Percentiles rank a stretch among this genome's conserved stretches.
Conservation (phyloP, 23 red algal genomes). For the Gracilaria caudata region DNA sequence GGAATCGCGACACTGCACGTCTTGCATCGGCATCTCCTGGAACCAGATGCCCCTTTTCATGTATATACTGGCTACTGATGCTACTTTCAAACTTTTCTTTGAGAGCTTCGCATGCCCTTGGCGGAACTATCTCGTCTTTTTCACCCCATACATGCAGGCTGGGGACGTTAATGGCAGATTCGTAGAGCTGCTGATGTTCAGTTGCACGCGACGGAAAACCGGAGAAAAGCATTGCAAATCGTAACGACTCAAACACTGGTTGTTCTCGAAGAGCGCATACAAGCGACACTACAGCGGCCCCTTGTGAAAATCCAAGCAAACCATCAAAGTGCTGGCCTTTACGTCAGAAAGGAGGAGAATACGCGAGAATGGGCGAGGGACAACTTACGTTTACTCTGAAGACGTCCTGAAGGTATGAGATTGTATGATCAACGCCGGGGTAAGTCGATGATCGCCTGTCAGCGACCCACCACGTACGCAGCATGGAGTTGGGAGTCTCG, state of each 20-base stretch:
- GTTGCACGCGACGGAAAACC: constrained; percentile 51
- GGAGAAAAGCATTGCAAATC: constrained; percentile 53
- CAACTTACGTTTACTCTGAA: constrained; percentile 34
- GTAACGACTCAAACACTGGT: constrained; percentile 33
- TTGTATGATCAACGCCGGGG: neutral
- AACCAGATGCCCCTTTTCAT: constrained; percentile 59
- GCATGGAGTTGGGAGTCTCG: neutral
- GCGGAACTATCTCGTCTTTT: constrained; percentile 42
- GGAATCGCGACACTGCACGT: constrained; percentile 33
- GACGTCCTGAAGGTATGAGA: neutral
- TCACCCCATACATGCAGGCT: constrained; percentile 56
- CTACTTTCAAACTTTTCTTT: constrained; percentile 5
- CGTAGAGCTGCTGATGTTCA: constrained; percentile 35
- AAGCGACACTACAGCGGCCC: constrained; percentile 39
- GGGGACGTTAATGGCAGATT: constrained; percentile 29
- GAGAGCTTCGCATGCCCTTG: constrained; percentile 2
- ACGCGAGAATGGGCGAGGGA: neutral
- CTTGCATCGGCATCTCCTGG: constrained; percentile 33
- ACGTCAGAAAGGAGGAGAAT: neutral
- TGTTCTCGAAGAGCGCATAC: constrained; percentile 42
- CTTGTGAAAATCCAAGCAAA: constrained; percentile 68
- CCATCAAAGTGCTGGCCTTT: constrained; percentile 41
- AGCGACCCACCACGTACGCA: constrained; percentile 30
- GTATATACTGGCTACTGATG: neutral
- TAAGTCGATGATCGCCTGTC: neutral